These are phyloP conservation scores for Triticum urartu DNA, from an alignment of 176 grass and related monocot genomes.

Conservation along the genomic window DNA sequence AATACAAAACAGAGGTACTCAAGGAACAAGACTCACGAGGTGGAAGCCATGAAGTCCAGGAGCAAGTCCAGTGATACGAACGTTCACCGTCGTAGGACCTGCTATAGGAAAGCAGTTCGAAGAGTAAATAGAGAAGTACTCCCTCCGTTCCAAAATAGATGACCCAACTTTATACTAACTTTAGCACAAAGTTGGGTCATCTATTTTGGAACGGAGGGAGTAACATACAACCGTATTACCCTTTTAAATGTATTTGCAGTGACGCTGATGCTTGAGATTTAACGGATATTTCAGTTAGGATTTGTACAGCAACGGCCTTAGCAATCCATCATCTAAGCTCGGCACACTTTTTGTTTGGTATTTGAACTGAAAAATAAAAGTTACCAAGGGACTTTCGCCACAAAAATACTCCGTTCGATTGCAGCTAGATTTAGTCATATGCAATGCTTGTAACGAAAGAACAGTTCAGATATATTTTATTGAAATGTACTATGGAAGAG, in stretches of 20 bases:
- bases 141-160: too few relatives aligned
- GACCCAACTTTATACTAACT: too few relatives aligned
- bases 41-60: constrained; percentile 86
- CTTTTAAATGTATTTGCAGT: neutral
- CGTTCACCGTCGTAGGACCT: constrained; percentile 78
- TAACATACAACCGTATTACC: neutral
- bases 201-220: too few relatives aligned
- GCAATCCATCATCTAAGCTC: neutral
- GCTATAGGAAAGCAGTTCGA: constrained; percentile 13
- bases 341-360: neutral
- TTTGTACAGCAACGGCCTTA: neutral
- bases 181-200: too few relatives aligned
- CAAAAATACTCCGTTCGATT: too few relatives aligned
- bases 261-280: neutral
- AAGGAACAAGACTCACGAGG: constrained; percentile 52
- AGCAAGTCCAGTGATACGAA: constrained; percentile 71
- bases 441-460: neutral
- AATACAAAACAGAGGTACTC: neutral
- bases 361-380: neutral
- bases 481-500: too few relatives aligned
- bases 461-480: neutral
- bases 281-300: neutral
- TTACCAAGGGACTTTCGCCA: neutral
- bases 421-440: neutral
- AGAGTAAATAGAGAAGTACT: neutral